Evolutionary conservation across 805 yeast species (phyloP).

Genomic region (Scheffersomyces stipitis): DNA sequence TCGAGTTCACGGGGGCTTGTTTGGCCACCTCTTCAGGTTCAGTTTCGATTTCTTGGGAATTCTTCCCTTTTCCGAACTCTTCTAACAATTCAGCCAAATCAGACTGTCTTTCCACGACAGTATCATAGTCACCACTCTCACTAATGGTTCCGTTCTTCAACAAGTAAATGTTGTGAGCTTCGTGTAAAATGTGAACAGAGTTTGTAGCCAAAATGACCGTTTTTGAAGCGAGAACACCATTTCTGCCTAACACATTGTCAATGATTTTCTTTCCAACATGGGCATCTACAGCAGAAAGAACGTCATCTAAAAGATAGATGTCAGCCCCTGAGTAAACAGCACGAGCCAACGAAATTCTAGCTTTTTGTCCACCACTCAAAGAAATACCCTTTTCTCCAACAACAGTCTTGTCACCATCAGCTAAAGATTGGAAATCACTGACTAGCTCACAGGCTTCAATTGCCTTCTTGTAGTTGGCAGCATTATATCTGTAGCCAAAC

Average conservation of each 20-base stretch:
- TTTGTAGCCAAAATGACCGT: slow-evolving; percentile 41
- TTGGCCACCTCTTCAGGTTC: no score
- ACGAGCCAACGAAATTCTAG: slow-evolving; percentile 40
- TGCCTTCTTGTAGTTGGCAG: slow-evolving; percentile 29
- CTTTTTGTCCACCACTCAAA: slow-evolving; percentile 44
- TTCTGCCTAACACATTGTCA: slow-evolving; percentile 28
- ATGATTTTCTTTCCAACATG: slow-evolving; percentile 40
- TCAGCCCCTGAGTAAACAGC: slow-evolving; percentile 44
- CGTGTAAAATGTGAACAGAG: slow-evolving; percentile 34
- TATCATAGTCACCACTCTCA: slow-evolving; percentile 26
- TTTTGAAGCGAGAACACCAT: slow-evolving; percentile 33
- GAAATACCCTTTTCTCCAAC: slow-evolving; percentile 47
- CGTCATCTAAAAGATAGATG: slow-evolving; percentile 39
- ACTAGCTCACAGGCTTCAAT: slow-evolving; percentile 38
- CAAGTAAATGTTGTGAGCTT: slow-evolving; percentile 33
- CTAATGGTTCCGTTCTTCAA: slow-evolving; percentile 27
- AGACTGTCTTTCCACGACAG: slow-evolving; percentile 17
- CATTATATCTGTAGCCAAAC: slow-evolving; percentile 35
- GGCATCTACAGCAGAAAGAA: slow-evolving; percentile 45
- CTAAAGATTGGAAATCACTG: slow-evolving; percentile 33
- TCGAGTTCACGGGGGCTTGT: no score
- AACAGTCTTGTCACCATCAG: slow-evolving; percentile 42
- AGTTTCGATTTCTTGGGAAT: no score
- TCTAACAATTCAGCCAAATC: slow-evolving; percentile 20
- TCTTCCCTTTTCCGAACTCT: slow-evolving; percentile 17